Evolutionary conservation across 371 early-diverging fungal genomes (phyloP).

Genomic region (Syncephalastrum racemosum): DNA sequence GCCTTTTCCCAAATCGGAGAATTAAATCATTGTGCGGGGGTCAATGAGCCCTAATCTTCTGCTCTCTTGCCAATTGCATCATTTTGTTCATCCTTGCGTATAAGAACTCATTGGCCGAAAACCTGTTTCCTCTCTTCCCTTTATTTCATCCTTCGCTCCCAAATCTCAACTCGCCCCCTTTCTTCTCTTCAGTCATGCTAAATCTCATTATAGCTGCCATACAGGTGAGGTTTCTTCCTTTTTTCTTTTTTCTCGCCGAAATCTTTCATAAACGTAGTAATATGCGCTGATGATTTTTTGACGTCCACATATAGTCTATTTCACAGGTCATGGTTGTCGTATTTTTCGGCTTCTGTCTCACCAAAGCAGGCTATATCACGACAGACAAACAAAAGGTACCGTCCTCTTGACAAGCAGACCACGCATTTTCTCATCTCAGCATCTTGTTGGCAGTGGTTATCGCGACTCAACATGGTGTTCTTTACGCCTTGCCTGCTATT

Average conservation of each 20-base stretch:
- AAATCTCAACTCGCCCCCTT: not conserved
- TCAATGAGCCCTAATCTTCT: not conserved
- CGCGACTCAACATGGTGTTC: constrained; percentile 61
- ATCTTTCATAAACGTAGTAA: not conserved
- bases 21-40: not conserved
- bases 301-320: constrained; percentile 43
- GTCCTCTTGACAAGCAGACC: not conserved
- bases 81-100: constrained; percentile 4
- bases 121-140: constrained; percentile 3
- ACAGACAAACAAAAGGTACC: constrained; percentile 59
- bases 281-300: not conserved
- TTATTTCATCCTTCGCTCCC: not conserved
- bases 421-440: not conserved
- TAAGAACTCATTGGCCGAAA: too few relatives aligned
- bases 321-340: constrained; percentile 61
- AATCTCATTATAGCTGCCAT: constrained; percentile 5
- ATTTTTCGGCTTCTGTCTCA: constrained; percentile 48
- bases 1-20: not conserved
- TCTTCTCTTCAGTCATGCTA: constrained; percentile 1
- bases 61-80: constrained; percentile 1
- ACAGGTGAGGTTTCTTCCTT: not conserved
- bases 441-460: constrained; percentile 43
- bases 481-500: constrained; percentile 73
- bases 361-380: constrained; percentile 49
- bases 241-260: not conserved